Evolutionary conservation across 2,329 filamentous ascomycete genomes (phyloP).

Genomic region (Aspergillus arachidicola): DNA sequence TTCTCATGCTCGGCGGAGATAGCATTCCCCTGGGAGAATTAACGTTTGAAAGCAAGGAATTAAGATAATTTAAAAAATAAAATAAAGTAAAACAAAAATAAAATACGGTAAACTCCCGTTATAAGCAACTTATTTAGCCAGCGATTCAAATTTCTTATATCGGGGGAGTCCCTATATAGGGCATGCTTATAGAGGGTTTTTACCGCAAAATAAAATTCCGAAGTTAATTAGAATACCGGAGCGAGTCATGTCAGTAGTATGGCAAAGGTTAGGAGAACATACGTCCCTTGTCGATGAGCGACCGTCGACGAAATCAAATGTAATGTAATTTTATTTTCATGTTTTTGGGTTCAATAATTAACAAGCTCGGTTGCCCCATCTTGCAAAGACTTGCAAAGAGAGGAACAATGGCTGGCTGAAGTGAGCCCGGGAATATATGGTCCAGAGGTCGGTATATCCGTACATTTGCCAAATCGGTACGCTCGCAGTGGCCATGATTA

Average conservation of each 20-base stretch:
- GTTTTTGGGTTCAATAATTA: not conserved
- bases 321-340: not conserved
- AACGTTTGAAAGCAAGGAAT: not conserved
- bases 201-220: too few species aligned
- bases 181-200: too few species aligned
- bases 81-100: too few species aligned
- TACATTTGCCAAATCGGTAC: too few species aligned
- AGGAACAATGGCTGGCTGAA: not conserved
- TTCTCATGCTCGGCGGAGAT: not conserved
- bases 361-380: not conserved
- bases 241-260: not conserved
- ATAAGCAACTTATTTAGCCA: too few species aligned
- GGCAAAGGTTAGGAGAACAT: not conserved
- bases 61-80: not conserved
- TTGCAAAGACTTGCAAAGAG: not conserved
- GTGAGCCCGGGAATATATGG: not conserved
- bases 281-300: not conserved
- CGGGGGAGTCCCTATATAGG: too few species aligned
- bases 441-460: not conserved
- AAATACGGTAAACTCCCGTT: too few species aligned
- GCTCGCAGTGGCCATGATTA: not conserved
- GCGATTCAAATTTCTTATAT: too few species aligned
- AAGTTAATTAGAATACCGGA: not conserved
- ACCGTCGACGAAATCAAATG: not conserved
- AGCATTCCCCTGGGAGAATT: not conserved